These are phyloP conservation scores for Tetracladium marchalianum DNA, from an alignment of 495 filamentous ascomycete genomes.

Conservation along the genomic window DNA sequence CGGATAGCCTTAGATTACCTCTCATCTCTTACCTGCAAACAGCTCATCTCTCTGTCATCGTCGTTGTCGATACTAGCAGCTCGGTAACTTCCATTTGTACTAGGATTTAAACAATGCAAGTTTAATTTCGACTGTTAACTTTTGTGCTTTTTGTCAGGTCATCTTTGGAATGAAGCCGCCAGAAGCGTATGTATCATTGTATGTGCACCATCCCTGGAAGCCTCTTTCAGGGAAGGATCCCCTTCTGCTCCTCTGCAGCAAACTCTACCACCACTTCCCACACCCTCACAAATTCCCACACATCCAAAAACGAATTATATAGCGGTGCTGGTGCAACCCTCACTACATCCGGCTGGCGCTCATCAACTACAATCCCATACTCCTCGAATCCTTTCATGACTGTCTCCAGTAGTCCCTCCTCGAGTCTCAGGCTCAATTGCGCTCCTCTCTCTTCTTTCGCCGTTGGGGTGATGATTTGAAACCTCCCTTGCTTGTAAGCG, in stretches of 20 bases:
- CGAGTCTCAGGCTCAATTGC: constrained; percentile 70
- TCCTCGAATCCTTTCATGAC: constrained; percentile 62
- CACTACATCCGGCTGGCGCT: constrained; percentile 83
- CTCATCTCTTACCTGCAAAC: no score
- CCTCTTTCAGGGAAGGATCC: background rate
- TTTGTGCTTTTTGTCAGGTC: no score
- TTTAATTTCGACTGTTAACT: no score
- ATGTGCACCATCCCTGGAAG: no score
- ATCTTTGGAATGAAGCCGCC: no score
- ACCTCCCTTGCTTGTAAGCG: constrained; percentile 35
- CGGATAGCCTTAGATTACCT: no score
- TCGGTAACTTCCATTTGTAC: no score
- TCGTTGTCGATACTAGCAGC: no score
- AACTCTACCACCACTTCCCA: constrained; percentile 42
- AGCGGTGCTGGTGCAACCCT: constrained; percentile 85
- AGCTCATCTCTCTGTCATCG: no score
- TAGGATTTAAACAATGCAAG: no score
- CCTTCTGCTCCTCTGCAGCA: constrained; percentile 9
- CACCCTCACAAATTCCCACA: constrained; percentile 63
- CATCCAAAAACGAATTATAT: constrained; percentile 79
- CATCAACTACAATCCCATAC: constrained; percentile 71
- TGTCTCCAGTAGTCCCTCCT: constrained; percentile 53
- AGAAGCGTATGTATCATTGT: no score
- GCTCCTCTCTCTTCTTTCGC: constrained; percentile 67
- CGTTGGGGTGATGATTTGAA: constrained; percentile 71